These are phyloP conservation scores for Debaryomyces maramus DNA, from an alignment of 805 yeast species.

Conservation along the genomic window DNA sequence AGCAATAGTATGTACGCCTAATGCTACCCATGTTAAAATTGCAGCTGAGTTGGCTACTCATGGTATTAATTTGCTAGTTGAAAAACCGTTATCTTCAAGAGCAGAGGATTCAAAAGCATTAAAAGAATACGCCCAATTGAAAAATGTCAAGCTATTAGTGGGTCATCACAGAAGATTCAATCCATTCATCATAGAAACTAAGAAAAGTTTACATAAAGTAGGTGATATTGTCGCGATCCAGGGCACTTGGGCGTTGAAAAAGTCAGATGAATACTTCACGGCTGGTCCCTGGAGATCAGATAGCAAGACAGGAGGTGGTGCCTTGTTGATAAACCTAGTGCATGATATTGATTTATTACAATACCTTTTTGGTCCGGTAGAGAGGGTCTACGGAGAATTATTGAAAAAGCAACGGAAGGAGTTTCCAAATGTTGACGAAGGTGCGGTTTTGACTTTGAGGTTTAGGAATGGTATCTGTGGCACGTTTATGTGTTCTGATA, in stretches of 20 bases:
- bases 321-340: constrained; percentile 36
- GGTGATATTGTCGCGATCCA: constrained; percentile 38
- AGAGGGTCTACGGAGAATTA: constrained; percentile 37
- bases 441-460: constrained; percentile 33
- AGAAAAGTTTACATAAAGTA: constrained; percentile 25
- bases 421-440: constrained; percentile 36
- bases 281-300: constrained; percentile 35
- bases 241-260: constrained; percentile 39
- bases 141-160: constrained; percentile 29
- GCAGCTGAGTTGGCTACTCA: constrained; percentile 30
- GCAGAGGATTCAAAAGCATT: constrained; percentile 33
- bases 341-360: constrained; percentile 41
- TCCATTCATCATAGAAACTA: constrained; percentile 37
- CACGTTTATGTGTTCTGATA: constrained; percentile 39
- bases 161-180: constrained; percentile 45
- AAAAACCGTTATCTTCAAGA: constrained; percentile 36
- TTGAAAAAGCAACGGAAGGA: constrained; percentile 27
- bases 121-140: constrained; percentile 20
- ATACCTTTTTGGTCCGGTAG: constrained; percentile 39
- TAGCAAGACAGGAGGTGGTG: constrained; percentile 33
- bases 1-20: constrained; percentile 42
- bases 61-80: constrained; percentile 36
- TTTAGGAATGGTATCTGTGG: constrained; percentile 36
- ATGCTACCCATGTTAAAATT: constrained; percentile 35
- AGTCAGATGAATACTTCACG: constrained; percentile 34